These are phyloP conservation scores for Saposhnikovia divaricata DNA, from an alignment of 129 eudicot species.

Conservation along the genomic window DNA sequence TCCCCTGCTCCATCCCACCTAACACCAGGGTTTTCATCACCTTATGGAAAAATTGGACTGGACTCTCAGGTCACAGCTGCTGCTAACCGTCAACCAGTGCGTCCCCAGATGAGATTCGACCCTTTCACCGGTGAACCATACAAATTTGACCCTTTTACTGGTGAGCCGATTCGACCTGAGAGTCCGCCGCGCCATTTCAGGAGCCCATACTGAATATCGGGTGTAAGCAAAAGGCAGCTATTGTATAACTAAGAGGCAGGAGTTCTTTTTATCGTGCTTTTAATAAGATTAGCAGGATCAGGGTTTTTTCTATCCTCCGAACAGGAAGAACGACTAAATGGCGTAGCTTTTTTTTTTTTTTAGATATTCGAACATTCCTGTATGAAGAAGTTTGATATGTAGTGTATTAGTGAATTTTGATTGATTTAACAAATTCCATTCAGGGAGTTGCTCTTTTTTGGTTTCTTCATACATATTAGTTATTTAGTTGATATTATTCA, in stretches of 20 bases:
- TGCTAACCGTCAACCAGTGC: slow-evolving; percentile 28
- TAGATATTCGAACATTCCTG: neutral
- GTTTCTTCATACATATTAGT: neutral
- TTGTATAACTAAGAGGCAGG: neutral
- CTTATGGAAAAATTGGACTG: slow-evolving; percentile 28
- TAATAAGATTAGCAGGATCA: neutral
- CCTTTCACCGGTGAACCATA: slow-evolving; percentile 85
- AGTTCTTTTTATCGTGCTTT: neutral
- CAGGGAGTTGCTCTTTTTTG: neutral
- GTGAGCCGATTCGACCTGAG: slow-evolving; percentile 72
- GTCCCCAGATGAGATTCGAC: slow-evolving; percentile 75
- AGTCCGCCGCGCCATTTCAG: slow-evolving; percentile 21
- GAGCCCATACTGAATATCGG: slow-evolving; percentile 22
- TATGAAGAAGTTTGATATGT: neutral
- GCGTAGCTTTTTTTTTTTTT: neutral
- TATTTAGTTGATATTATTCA: too few species aligned
- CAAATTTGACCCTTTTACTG: slow-evolving; percentile 93
- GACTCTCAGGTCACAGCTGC: slow-evolving; percentile 18
- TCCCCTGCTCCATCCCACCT: slow-evolving; percentile 14
- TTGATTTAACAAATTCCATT: neutral
- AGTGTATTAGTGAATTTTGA: neutral
- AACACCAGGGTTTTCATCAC: slow-evolving; percentile 25
- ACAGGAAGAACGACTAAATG: neutral
- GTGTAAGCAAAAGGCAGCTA: neutral
- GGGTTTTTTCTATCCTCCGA: neutral